A percentile compares a stretch with the other conserved stretches of the same genome.
phyloP scores from a whole-genome alignment of 768 basidiomycete species.

The Peribolospora baueri region DNA sequence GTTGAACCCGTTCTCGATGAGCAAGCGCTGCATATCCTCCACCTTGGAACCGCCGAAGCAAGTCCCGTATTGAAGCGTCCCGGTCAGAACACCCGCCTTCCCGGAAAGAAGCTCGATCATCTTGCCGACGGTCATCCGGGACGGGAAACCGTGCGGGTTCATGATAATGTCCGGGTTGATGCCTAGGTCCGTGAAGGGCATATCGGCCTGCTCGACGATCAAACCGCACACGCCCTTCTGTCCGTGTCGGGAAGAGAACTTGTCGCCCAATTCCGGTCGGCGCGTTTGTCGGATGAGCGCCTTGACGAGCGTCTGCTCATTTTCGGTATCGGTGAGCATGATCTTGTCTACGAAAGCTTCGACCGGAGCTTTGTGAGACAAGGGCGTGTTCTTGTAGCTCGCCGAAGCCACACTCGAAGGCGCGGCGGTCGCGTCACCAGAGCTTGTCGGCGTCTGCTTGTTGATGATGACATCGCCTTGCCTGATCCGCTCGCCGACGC shows the following conservation, averaged over 20 bases:
- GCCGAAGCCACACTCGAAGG: slow-evolving; percentile 34
- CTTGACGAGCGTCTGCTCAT: slow-evolving; percentile 72
- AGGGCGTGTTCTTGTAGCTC: slow-evolving; percentile 73
- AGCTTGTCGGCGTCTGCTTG: slow-evolving; percentile 53
- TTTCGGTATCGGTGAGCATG: slow-evolving; percentile 87
- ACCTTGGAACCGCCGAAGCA: slow-evolving; percentile 98
- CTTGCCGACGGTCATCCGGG: slow-evolving; percentile 85
- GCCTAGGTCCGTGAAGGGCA: slow-evolving; percentile 98
- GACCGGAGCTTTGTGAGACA: slow-evolving; percentile 81
- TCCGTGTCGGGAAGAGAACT: slow-evolving; percentile 91
- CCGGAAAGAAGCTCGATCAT: slow-evolving; percentile 96
- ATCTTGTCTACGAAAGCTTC: slow-evolving; percentile 93
- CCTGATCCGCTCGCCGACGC: slow-evolving; percentile 79
- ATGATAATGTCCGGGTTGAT: slow-evolving; percentile 81
- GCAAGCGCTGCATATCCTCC: slow-evolving; percentile 90
- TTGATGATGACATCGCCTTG: slow-evolving; percentile 88
- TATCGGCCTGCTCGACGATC: slow-evolving; percentile 95
- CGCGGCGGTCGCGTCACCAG: slow-evolving; percentile 2
- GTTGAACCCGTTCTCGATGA: slow-evolving; percentile 84
- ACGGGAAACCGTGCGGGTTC: slow-evolving; percentile 99
- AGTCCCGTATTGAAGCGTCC: slow-evolving; percentile 77
- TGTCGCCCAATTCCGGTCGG: slow-evolving; percentile 88
- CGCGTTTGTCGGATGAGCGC: slow-evolving; percentile 91
- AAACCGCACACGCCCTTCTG: slow-evolving; percentile 98
- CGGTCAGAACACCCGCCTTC: slow-evolving; percentile 79